phyloP scores from a whole-genome alignment of 1,284 basidiomycete genomes.

The Microstroma glucosiphilum region DNA sequence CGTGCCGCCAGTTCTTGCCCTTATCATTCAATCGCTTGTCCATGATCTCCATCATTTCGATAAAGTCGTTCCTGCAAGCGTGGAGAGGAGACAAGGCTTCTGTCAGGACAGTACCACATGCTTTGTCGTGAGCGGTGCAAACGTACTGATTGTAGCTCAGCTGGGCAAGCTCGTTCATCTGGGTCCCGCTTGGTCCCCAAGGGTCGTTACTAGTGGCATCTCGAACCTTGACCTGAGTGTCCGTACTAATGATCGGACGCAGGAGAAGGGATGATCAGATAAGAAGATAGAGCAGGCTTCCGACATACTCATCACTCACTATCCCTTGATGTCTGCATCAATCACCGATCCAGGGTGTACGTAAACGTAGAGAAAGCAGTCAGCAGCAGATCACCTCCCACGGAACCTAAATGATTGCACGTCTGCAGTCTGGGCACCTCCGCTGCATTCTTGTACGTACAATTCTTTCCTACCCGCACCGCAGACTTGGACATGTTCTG shows the following conservation, averaged over 20 bases:
- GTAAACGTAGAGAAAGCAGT: not conserved
- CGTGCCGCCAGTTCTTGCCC: conserved; percentile 99
- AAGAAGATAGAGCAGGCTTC: not conserved
- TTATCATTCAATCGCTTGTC: conserved; percentile 99
- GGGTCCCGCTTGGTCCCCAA: conserved; percentile 91
- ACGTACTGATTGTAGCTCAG: conserved; percentile 92
- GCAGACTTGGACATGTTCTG: conserved; percentile 48
- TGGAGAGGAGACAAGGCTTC: not conserved
- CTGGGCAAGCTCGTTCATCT: conserved; percentile 97
- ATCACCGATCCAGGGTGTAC: not conserved
- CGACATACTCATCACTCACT: conserved; percentile 8
- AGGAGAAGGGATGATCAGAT: not conserved
- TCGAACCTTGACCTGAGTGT: conserved; percentile 82
- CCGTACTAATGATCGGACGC: conserved; percentile 12
- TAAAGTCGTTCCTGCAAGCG: conserved; percentile 75
- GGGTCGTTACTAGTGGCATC: conserved; percentile 99
- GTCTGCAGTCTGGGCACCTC: conserved; percentile 43
- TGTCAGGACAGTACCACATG: not conserved
- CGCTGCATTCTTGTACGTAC: conserved; percentile 22
- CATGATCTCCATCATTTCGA: conserved; percentile 99
- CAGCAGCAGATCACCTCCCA: conserved; percentile 42
- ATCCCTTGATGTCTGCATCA: conserved; percentile 30
- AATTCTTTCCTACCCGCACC: conserved; percentile 49
- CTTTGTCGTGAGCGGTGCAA: not conserved
- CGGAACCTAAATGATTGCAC: conserved; percentile 46